Evolutionary conservation across 163 green algal species (phyloP), one percentile per base, ranked within the genome.

Genomic region (Coccomyxa subellipsoidea): DNA sequence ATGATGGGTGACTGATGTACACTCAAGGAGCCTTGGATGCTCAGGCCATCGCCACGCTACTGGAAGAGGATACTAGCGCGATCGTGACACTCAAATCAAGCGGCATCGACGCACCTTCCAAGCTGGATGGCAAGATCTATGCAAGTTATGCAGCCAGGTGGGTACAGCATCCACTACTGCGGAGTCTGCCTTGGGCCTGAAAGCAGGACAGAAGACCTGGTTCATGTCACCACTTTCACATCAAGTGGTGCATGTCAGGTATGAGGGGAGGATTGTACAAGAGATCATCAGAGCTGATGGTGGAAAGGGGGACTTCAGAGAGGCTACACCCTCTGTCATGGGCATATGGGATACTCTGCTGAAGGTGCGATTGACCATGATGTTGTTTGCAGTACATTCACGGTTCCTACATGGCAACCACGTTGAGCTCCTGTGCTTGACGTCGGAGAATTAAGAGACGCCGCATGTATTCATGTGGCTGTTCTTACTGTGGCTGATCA

Each of bases 251-350:
- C 34, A n/a, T 73, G 7, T 85, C 53, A 86, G 93, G 35, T 98
- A 93, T 83, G 94, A 98, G 86, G 93, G 92, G 0, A 89, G 94
- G 35, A 96, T 98, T 78, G 92, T 98, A 71, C 91, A 96, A 87
- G 80, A 92, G 82, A 78, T 97, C 79, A 96, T 97, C 69, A 80
- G 82, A 34, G 88, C 87, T 54, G 94, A 95, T 83, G 94, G 94
- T 37, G 94, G 94, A 59, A 89, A 80, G n/a, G 94, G 94, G 0
- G 87, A 95, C 0, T 97, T 92, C 80, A n/a, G 82, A 34, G 94
- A 97, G 83, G 53, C 86, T 72, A 90, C 87, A 15, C 88, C 88
- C 38, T 79, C 91, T 38, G 95, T 95, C 90, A 89, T 97, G 54
- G 92, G 90, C 39, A 93, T 97, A 40, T 97, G 92, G 92, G 88